These are phyloP conservation scores for Mollisiaceae sp. DNA, from an alignment of 2,329 filamentous ascomycete genomes.

Conservation along the genomic window DNA sequence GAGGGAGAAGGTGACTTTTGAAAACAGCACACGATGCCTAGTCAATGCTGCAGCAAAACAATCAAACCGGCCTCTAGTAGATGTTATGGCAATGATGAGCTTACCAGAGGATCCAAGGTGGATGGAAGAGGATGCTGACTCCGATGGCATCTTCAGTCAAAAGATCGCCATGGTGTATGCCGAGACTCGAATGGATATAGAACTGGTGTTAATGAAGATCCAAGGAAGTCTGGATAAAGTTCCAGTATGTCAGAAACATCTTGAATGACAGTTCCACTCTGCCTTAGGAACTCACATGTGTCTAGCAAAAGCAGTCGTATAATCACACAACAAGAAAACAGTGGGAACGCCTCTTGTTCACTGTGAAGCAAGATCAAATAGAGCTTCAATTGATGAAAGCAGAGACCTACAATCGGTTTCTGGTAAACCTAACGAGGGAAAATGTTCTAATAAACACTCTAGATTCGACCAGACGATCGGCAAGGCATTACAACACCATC, in stretches of 20 bases:
- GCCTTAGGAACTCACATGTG: neutral
- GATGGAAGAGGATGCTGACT: neutral
- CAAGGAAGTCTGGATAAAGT: neutral
- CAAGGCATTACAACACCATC: neutral
- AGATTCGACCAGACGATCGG: neutral
- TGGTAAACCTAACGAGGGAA: neutral
- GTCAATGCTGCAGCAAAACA: neutral
- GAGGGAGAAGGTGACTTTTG: neutral
- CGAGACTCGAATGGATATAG: neutral
- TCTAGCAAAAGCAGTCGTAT: neutral
- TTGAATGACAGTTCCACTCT: neutral
- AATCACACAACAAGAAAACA: neutral
- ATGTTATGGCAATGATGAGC: neutral
- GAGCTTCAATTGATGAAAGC: neutral
- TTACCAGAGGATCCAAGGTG: neutral
- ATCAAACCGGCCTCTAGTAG: neutral
- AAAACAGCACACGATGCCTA: neutral
- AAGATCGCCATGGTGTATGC: neutral
- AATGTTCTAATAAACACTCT: neutral
- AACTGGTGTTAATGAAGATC: neutral
- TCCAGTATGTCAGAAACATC: neutral
- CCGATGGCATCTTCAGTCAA: neutral
- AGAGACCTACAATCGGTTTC: neutral
- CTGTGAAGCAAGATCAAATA: neutral
- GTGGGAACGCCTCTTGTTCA: neutral